phyloP scores from a whole-genome alignment of 352 stramenopile species.

The Thraustochytrium sp. region DNA sequence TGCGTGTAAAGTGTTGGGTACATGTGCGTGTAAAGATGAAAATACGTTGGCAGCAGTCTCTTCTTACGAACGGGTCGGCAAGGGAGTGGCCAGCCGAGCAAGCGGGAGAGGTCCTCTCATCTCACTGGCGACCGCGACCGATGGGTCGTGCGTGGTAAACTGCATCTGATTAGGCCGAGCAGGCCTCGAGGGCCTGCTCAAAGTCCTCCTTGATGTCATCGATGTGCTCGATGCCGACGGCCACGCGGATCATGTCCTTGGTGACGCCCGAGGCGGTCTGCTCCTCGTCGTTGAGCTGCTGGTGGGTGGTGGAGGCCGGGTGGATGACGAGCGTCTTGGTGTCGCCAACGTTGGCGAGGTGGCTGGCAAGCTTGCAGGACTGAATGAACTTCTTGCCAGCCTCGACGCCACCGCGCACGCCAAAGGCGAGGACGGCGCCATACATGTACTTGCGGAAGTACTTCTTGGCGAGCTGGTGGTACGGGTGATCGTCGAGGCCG shows the following conservation, averaged over 20 bases:
- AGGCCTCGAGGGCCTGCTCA: constrained; percentile 61
- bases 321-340: constrained; percentile 85
- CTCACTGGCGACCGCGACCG: too few relatives aligned
- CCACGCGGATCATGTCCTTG: constrained; percentile 74
- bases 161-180: too few relatives aligned
- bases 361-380: constrained; percentile 78
- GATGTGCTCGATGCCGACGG: constrained; percentile 77
- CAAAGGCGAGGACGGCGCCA: constrained; percentile 77
- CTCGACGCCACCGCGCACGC: constrained; percentile 73
- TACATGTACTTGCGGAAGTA: constrained; percentile 59
- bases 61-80: too few relatives aligned
- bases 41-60: too few relatives aligned
- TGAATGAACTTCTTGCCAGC: constrained; percentile 81
- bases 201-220: constrained; percentile 78
- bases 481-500: constrained; percentile 73
- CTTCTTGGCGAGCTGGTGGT: constrained; percentile 77
- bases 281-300: constrained; percentile 67
- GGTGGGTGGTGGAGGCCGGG: constrained; percentile 87
- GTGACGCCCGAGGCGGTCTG: constrained; percentile 69
- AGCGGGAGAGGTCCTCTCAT: too few relatives aligned
- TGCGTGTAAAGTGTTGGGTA: too few relatives aligned
- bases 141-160: too few relatives aligned
- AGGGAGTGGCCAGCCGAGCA: too few relatives aligned
- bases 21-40: too few relatives aligned
- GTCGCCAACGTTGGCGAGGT: constrained; percentile 89